Evolutionary conservation across 805 yeast species (phyloP), one percentile per base, ranked within the genome.

Genomic region (Candida xiaguanensis): DNA sequence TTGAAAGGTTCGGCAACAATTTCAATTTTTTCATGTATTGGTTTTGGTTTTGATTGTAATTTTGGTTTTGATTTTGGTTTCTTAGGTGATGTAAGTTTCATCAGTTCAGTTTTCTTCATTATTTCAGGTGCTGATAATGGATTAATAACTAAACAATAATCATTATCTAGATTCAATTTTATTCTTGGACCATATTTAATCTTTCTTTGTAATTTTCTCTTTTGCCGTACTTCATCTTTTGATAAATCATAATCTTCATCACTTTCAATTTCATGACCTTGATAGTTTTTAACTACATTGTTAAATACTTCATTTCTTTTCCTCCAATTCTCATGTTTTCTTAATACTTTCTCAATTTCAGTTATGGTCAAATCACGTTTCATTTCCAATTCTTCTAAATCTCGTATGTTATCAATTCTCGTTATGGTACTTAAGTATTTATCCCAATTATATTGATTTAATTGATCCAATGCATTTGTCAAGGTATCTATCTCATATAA

Each of bases 401-500:
- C 78, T 5, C 53, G 52, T 1, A 58, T 43, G 50, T 84, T 69
- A 19, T 70, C 64, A 20, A 85, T 65, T 13, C 59, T 58, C 0
- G 87, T 77, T 16, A 81, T 63, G 8, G 57, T 56, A 2, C 71
- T 68, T 26, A 80, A 53, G 31, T 67, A 63, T 16, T 58, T 50
- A 8, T 53, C 49, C 84, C 86, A 78, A 45, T 68, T 72, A 45
- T 67, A 59, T 42, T 59, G 68, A 18, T 49, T 42, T 3, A 68
- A 55, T 40, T 75, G 58, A 40, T 63, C 56, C 19, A 61, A 61
- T 46, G 70, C 72, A 9, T 72, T 72, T 22, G 64, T 56, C 25
- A 78, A 66, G 15, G 69, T 71, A 38, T 81, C 87, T 22, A 78
- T 75, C 49, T 83, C 91, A 7, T 64, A 55, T 34, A 72, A 61